phyloP scores from a whole-genome alignment of 305 asterid species.

The Fraxinus floribunda region DNA sequence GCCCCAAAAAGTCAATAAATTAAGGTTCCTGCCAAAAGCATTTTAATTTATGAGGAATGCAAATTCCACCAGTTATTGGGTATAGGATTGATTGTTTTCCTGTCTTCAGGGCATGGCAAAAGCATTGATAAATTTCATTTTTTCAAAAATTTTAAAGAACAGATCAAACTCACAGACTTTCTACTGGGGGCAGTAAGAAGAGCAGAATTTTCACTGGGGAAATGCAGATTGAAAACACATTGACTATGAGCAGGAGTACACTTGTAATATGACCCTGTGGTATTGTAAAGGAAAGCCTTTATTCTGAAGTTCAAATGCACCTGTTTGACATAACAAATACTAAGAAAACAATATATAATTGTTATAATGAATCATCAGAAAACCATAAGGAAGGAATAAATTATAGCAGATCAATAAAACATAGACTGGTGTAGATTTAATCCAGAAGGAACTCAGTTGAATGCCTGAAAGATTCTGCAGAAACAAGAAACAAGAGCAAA shows the following conservation, averaged over 20 bases:
- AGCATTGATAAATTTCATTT: not conserved
- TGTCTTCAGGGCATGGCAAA: constrained; percentile 2
- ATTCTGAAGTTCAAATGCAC: constrained; percentile 45
- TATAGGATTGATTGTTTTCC: not conserved
- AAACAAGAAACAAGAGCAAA: not conserved
- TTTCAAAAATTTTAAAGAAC: constrained; percentile 5
- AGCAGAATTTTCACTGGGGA: constrained; percentile 50
- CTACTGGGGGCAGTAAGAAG: constrained; percentile 65
- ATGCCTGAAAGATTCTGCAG: not conserved
- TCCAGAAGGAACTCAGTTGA: not conserved
- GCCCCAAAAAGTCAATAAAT: not conserved
- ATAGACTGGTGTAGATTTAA: not conserved
- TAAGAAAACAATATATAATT: constrained; percentile 16
- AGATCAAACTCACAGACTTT: constrained; percentile 49
- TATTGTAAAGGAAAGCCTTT: constrained; percentile 48
- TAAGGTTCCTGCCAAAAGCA: not conserved
- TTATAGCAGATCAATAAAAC: not conserved
- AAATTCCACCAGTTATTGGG: not conserved
- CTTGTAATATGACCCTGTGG: constrained; percentile 55
- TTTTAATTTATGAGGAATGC: not conserved
- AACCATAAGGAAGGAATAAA: constrained; percentile 2
- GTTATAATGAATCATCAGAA: not conserved
- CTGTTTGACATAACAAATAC: constrained; percentile 42
- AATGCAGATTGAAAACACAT: constrained; percentile 46
- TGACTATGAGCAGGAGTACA: constrained; percentile 49